Evolutionary conservation across 2,329 filamentous ascomycete genomes (phyloP), one percentile per base, ranked within the genome.

Genomic region (Ascosphaera apis): DNA sequence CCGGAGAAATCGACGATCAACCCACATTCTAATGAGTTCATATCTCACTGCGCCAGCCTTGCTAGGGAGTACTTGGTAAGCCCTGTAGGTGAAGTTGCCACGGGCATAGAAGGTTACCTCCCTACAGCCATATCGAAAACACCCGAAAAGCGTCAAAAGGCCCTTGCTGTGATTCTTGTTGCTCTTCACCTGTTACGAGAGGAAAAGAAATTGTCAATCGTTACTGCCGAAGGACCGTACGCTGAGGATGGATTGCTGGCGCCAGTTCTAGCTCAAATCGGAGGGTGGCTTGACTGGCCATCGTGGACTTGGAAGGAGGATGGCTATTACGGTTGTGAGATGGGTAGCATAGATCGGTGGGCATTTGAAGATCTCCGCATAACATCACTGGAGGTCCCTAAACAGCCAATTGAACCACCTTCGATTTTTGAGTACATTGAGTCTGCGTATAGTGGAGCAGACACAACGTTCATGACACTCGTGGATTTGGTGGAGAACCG

Each of bases 181-280:
- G 76, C 70, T 1, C 61, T 98, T 9, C 88, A 98, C 55, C 62
- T 95, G 2, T 60, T 91, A n/a, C 66, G 78, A 0, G 86, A 98
- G 52, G 88, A 98, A 51, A 66, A 78, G 42, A 95, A 91, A 49
- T 66, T 98, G 1, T 71, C 80, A 41, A 67, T 74, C 3, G 56
- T 61, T 37, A 60, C 62, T 32, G 55, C 57, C n/a, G 62, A 67
- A 41, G 51, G 55, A n/a, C 54, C 61, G 8, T 53, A 49, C 34
- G 53, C 52, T 15, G 56, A 62, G 31, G 45, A 56, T 15, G 55
- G 61, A 11, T 61, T 65, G 31, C 55, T 95, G 15, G 69, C 71
- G n/a, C 72, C 78, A 12, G 53, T 93, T 2, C 58, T 95, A 31
- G 73, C 76, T 33, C 86, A 93, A 50, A 63, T 98, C 38, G 71